Evolutionary conservation across 495 filamentous ascomycete species (phyloP).

Genomic region (Trichoderma reesei): DNA sequence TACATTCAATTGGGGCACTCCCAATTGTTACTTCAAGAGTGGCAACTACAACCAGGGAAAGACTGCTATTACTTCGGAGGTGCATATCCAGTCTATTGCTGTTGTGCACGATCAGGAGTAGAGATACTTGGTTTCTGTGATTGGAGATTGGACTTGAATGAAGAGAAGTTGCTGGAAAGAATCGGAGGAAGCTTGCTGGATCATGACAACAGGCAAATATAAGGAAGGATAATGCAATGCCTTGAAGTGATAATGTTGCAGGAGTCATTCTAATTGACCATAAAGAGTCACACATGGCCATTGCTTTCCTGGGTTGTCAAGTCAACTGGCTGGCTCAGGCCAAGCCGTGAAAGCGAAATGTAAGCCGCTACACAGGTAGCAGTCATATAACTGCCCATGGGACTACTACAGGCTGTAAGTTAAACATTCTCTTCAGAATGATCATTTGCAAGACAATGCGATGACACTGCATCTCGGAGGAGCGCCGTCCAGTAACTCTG

Average conservation of each 20-base stretch:
- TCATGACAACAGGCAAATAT: no score
- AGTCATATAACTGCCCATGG: not conserved
- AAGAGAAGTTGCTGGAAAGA: no score
- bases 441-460: not conserved
- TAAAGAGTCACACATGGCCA: no score
- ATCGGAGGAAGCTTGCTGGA: no score
- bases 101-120: slow-evolving; percentile 10
- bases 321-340: no score
- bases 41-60: slow-evolving; percentile 35
- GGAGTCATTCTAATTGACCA: no score
- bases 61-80: slow-evolving; percentile 15
- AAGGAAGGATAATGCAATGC: no score
- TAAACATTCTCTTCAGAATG: not conserved
- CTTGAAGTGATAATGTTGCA: no score
- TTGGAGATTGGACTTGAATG: no score
- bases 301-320: no score
- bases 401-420: not conserved
- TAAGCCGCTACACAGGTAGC: no score
- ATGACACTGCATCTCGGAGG: not conserved
- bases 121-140: not conserved
- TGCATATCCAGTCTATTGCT: slow-evolving; percentile 25
- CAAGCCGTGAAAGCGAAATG: no score
- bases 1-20: slow-evolving; percentile 22
- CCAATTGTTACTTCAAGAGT: slow-evolving; percentile 33
- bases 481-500: not conserved